Evolutionary conservation across 148 eudicot genomes (phyloP).

Genomic region (Suaeda aralocaspica): DNA sequence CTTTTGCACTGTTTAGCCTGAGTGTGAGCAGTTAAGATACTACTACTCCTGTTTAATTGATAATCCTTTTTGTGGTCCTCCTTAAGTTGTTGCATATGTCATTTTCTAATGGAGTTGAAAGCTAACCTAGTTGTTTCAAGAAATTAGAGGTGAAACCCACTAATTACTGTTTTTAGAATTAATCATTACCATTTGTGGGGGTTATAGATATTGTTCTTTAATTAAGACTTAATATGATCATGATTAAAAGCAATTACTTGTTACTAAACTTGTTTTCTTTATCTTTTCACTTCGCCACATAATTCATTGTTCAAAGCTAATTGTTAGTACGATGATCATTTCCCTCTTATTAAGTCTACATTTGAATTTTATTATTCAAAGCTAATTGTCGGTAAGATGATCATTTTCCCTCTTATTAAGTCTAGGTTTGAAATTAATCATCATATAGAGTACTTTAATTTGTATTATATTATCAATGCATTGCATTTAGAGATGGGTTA

Average conservation of each 20-base stretch:
- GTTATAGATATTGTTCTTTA: not conserved
- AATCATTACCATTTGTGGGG: not conserved
- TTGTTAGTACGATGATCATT: not conserved
- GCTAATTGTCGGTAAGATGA: not conserved
- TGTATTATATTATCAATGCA: no score
- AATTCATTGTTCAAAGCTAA: not conserved
- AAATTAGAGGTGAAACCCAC: constrained; percentile 23
- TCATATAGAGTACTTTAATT: no score
- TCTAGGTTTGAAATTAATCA: no score
- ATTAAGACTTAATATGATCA: no score
- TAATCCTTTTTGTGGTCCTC: constrained; percentile 6
- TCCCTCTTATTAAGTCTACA: no score
- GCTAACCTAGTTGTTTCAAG: constrained; percentile 15
- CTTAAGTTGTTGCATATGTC: constrained; percentile 1
- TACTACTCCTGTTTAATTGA: not conserved
- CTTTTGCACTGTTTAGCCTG: constrained; percentile 16
- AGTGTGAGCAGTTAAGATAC: constrained; percentile 23
- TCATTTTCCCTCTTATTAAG: not conserved
- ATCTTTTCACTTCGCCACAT: no score
- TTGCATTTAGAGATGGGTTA: no score
- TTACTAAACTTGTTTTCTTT: no score
- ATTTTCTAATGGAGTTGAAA: constrained; percentile 12
- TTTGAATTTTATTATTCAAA: not conserved
- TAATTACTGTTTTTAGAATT: constrained; percentile 12
- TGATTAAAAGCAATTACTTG: not conserved